Conservation (phyloP, 768 basidiomycete genomes). For the Trichaptum fuscoviolaceum region DNA sequence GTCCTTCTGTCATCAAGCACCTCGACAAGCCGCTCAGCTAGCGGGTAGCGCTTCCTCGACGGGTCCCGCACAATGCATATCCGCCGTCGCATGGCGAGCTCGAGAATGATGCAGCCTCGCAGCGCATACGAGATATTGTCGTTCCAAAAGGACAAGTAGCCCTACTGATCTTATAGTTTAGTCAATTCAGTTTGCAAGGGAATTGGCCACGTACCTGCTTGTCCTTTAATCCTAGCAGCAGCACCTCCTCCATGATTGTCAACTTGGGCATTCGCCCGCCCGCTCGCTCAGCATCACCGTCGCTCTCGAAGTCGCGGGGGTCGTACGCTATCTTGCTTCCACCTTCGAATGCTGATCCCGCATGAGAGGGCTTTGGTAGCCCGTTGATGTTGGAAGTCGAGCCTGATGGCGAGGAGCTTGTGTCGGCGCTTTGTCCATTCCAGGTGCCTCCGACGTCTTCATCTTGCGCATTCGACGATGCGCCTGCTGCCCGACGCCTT, state of each 20-base stretch:
- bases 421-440: slow-evolving; percentile 13
- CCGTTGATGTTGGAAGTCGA: slow-evolving; percentile 4
- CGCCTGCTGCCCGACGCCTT: slow-evolving; percentile 47
- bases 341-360: slow-evolving; percentile 80
- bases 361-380: slow-evolving; percentile 45
- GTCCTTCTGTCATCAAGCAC: slow-evolving; percentile 91
- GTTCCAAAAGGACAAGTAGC: slow-evolving; percentile 99
- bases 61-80: slow-evolving; percentile 90
- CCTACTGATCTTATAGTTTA: slow-evolving; percentile 36
- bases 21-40: slow-evolving; percentile 82
- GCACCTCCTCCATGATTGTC: slow-evolving; percentile 96
- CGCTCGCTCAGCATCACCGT: slow-evolving; percentile 51
- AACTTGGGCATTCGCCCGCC: slow-evolving; percentile 77
- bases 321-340: slow-evolving; percentile 90
- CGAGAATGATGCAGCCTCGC: slow-evolving; percentile 96
- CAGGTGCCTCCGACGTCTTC: slow-evolving; percentile 21
- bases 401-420: slow-evolving; percentile 17
- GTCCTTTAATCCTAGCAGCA: slow-evolving; percentile 92
- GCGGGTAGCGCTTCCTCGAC: slow-evolving; percentile 62
- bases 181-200: neutral
- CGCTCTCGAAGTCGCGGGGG: slow-evolving; percentile 77
- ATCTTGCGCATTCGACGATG: slow-evolving; percentile 31
- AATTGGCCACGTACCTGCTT: slow-evolving; percentile 63
- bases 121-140: slow-evolving; percentile 99
- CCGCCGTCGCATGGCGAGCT: slow-evolving; percentile 90